These are phyloP conservation scores for Starmerella tilneyi DNA, from an alignment of 805 yeast species.

Conservation along the genomic window DNA sequence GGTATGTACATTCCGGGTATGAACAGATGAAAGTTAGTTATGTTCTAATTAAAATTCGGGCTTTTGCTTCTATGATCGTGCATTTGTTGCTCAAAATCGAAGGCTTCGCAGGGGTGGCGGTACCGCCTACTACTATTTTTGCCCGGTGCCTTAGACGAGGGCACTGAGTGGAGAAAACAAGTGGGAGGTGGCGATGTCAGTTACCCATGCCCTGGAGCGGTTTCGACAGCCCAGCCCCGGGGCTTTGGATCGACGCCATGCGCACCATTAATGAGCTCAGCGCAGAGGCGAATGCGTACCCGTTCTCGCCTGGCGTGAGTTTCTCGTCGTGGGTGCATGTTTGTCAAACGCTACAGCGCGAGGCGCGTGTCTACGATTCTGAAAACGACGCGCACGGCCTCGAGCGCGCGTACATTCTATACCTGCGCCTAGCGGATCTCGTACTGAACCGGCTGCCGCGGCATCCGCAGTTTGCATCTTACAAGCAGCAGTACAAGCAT, in stretches of 20 bases:
- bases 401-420: slow-evolving; percentile 46
- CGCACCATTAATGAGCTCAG: slow-evolving; percentile 31
- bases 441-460: slow-evolving; percentile 39
- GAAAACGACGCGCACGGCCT: slow-evolving; percentile 31
- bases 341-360: slow-evolving; percentile 35
- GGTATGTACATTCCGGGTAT: no score
- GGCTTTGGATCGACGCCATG: slow-evolving; percentile 9
- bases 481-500: slow-evolving; percentile 15
- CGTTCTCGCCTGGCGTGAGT: slow-evolving; percentile 43
- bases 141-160: no score
- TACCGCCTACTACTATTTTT: no score
- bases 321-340: slow-evolving; percentile 48
- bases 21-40: no score
- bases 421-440: slow-evolving; percentile 50
- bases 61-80: no score
- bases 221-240: no score
- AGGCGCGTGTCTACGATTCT: slow-evolving; percentile 39
- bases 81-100: no score
- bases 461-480: slow-evolving; percentile 38
- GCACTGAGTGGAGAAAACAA: no score
- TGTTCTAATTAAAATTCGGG: no score
- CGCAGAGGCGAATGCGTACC: slow-evolving; percentile 44
- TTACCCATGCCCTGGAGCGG: not conserved
- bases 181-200: not conserved
- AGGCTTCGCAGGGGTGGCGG: no score